These are phyloP conservation scores for Coemansia sp. DNA, from an alignment of 192 early-diverging fungal species.

Conservation along the genomic window DNA sequence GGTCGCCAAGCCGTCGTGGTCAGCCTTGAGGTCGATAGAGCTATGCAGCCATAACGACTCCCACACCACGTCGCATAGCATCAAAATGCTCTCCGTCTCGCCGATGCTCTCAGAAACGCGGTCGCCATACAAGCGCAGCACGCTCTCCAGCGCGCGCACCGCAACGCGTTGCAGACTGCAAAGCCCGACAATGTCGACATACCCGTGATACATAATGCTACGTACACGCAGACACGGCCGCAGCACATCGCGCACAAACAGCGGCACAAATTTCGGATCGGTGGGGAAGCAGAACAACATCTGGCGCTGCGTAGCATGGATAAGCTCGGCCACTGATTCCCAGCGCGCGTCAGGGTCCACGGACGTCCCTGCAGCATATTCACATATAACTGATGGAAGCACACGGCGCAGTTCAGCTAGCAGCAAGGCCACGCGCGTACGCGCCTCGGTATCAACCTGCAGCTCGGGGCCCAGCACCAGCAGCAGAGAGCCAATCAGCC, in stretches of 20 bases:
- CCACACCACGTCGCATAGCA: constrained; percentile 37
- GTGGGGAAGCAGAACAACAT: constrained; percentile 28
- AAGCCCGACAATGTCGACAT: not conserved
- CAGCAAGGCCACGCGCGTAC: constrained; percentile 78
- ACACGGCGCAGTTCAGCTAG: constrained; percentile 80
- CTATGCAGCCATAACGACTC: constrained; percentile 39
- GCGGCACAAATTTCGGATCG: constrained; percentile 9
- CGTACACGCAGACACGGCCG: constrained; percentile 31
- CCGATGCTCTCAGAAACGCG: not conserved
- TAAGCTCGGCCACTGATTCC: constrained; percentile 27
- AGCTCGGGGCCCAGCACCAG: constrained; percentile 93
- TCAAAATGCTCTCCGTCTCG: not conserved
- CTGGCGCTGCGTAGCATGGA: constrained; percentile 38
- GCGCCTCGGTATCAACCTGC: constrained; percentile 62
- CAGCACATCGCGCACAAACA: constrained; percentile 15
- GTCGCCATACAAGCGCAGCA: constrained; percentile 34
- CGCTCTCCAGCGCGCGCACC: constrained; percentile 30
- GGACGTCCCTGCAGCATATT: not conserved
- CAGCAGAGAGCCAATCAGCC: constrained; percentile 84
- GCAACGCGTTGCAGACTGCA: constrained; percentile 27
- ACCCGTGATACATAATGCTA: constrained; percentile 9
- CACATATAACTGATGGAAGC: constrained; percentile 17
- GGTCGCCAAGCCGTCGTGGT: too few species aligned
- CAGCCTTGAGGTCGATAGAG: too few species aligned
- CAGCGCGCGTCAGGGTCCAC: constrained; percentile 43